Conservation (phyloP, 2,329 filamentous ascomycete genomes). For the Fusarium robinianum region DNA sequence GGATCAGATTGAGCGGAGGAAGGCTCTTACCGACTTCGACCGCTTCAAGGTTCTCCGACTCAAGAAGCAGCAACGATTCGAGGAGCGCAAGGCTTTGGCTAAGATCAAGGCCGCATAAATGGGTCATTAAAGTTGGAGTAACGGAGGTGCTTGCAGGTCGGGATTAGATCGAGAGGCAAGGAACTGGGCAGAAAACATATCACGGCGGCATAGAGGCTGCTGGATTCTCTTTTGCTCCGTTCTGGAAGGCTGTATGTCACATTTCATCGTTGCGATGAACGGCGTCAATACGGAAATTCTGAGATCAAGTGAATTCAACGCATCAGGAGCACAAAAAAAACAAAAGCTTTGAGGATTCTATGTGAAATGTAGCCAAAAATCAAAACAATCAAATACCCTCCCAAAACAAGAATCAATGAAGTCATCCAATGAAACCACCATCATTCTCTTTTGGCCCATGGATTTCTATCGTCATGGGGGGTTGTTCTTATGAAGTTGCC, state of each 20-base stretch:
- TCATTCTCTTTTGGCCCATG: too few relatives aligned
- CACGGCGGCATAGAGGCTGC: slow-evolving; percentile 55
- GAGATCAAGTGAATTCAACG: slow-evolving; percentile 50
- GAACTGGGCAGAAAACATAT: slow-evolving; percentile 44
- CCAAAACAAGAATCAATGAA: slow-evolving; percentile 11
- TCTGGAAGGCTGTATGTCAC: slow-evolving; percentile 69
- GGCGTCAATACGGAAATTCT: slow-evolving; percentile 70
- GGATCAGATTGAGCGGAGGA: slow-evolving; percentile 82
- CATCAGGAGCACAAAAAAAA: slow-evolving; percentile 38
- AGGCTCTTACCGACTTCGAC: slow-evolving; percentile 95
- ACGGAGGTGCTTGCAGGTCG: slow-evolving; percentile 42
- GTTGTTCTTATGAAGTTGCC: too few relatives aligned
- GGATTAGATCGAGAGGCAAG: slow-evolving; percentile 46
- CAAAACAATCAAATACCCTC: slow-evolving; percentile 38
- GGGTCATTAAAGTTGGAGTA: slow-evolving; percentile 43
- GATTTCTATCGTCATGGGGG: too few relatives aligned
- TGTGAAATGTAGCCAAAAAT: slow-evolving; percentile 41
- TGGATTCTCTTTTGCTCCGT: slow-evolving; percentile 62
- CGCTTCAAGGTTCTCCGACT: slow-evolving; percentile 99
- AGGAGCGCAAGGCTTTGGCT: slow-evolving; percentile 94
- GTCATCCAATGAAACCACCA: background rate
- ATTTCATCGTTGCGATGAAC: slow-evolving; percentile 61
- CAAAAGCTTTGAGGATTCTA: slow-evolving; percentile 34
- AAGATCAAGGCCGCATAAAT: slow-evolving; percentile 85
- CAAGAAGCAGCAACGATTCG: slow-evolving; percentile 99